Conservation (phyloP, 2,329 filamentous ascomycete genomes). For the Clarireedia hainanense region DNA sequence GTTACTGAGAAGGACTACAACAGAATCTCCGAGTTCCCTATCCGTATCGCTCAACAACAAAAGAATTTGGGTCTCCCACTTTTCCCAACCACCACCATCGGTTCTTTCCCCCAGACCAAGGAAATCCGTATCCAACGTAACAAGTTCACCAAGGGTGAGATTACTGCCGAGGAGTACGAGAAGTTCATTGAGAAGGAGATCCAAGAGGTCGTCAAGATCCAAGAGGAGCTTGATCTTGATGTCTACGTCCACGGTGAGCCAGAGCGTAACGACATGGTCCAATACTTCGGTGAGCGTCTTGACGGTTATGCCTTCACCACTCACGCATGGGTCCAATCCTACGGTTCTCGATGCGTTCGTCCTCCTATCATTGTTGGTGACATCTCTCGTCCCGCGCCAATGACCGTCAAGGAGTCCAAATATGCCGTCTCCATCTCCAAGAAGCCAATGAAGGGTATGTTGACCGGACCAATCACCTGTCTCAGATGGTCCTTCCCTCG, state of each 20-base stretch:
- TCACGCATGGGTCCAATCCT: constrained; percentile 97
- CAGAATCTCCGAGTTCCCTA: constrained; percentile 83
- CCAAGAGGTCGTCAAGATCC: constrained; percentile 85
- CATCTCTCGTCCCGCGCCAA: constrained; percentile 90
- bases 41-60: constrained; percentile 81
- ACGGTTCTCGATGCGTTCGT: constrained; percentile 96
- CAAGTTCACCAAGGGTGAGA: constrained; percentile 99
- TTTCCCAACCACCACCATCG: constrained; percentile 99
- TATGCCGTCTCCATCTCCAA: constrained; percentile 92
- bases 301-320: constrained; percentile 98
- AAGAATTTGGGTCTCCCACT: constrained; percentile 86
- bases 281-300: constrained; percentile 98
- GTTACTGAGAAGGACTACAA: constrained; percentile 81
- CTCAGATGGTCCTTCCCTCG: constrained; percentile 99
- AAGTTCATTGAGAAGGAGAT: constrained; percentile 99
- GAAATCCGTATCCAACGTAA: constrained; percentile 95
- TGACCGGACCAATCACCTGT: constrained; percentile 98
- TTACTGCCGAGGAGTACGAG: constrained; percentile 87
- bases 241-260: constrained; percentile 98
- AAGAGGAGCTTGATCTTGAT: constrained; percentile 95
- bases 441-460: constrained; percentile 99
- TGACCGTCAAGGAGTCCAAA: constrained; percentile 99
- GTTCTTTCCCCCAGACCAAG: constrained; percentile 98
- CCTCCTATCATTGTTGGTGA: constrained; percentile 98
- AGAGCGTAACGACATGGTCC: constrained; percentile 99